These are phyloP conservation scores for Macrophomina tecta DNA, from an alignment of 2,329 filamentous ascomycete genomes.

Conservation along the genomic window DNA sequence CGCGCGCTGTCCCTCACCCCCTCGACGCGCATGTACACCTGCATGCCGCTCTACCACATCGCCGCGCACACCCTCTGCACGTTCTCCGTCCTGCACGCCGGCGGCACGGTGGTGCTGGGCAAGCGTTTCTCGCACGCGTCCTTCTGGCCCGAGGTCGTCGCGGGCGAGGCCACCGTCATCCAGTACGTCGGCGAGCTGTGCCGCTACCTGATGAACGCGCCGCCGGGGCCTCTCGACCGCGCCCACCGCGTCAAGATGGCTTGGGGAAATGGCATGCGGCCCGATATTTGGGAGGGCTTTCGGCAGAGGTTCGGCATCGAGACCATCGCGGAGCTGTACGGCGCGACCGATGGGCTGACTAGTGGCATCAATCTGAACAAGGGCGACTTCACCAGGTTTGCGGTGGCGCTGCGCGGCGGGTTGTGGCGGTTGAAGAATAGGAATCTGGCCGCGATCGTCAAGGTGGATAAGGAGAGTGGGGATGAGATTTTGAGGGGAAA, in stretches of 20 bases:
- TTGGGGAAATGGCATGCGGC: slow-evolving; percentile 71
- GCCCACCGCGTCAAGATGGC: slow-evolving; percentile 65
- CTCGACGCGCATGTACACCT: slow-evolving; percentile 72
- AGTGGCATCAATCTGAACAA: slow-evolving; percentile 41
- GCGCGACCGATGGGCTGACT: slow-evolving; percentile 72
- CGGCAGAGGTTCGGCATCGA: slow-evolving; percentile 67
- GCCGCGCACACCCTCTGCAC: slow-evolving; percentile 66
- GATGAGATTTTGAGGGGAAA: slow-evolving; percentile 45
- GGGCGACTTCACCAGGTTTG: slow-evolving; percentile 41
- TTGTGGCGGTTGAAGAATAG: slow-evolving; percentile 43
- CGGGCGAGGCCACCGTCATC: slow-evolving; percentile 71
- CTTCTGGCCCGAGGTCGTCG: slow-evolving; percentile 78
- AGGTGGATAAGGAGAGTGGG: slow-evolving; percentile 38
- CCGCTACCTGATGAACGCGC: slow-evolving; percentile 73
- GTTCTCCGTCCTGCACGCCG: slow-evolving; percentile 57
- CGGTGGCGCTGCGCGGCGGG: slow-evolving; percentile 43
- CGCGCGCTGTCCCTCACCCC: slow-evolving; percentile 46
- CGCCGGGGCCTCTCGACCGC: slow-evolving; percentile 65
- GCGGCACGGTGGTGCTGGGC: slow-evolving; percentile 67
- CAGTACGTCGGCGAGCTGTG: slow-evolving; percentile 81
- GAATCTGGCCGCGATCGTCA: slow-evolving; percentile 41
- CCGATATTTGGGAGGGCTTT: slow-evolving; percentile 72
- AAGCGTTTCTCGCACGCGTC: slow-evolving; percentile 70
- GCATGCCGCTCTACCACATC: slow-evolving; percentile 80
- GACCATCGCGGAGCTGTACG: slow-evolving; percentile 76